These are phyloP conservation scores for Kalaharituber pfeilii DNA, from an alignment of 2,329 filamentous ascomycete species.

Conservation along the genomic window DNA sequence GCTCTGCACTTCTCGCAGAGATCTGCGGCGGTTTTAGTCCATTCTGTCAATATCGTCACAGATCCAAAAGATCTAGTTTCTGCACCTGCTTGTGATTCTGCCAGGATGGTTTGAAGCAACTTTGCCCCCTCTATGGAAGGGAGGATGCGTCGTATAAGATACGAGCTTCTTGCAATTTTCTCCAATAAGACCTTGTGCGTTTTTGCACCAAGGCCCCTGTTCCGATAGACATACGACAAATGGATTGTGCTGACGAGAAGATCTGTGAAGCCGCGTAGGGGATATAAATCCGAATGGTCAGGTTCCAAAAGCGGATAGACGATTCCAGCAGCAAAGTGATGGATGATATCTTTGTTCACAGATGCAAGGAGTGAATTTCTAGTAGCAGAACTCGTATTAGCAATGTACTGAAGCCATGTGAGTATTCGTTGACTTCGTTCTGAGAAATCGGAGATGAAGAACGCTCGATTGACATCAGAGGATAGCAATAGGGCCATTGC, in stretches of 20 bases:
- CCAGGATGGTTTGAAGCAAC: not conserved
- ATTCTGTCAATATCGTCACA: not conserved
- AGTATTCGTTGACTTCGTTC: not conserved
- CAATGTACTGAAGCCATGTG: not conserved
- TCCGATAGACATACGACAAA: not conserved
- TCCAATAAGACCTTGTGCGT: not conserved
- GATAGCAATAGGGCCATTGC: not conserved
- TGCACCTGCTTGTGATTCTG: not conserved
- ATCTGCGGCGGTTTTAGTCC: not conserved
- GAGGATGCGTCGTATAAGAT: not conserved
- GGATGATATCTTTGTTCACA: not conserved
- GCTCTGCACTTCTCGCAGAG: not conserved
- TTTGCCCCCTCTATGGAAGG: not conserved
- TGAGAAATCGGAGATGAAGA: not conserved
- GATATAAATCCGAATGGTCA: not conserved
- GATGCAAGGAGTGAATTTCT: not conserved
- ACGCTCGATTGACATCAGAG: not conserved
- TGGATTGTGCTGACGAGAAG: not conserved
- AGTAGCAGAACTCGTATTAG: not conserved
- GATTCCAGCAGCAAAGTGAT: not conserved
- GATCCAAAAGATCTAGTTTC: not conserved
- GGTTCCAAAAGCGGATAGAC: not conserved
- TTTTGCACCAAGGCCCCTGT: not conserved
- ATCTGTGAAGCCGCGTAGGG: not conserved
- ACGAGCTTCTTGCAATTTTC: not conserved